Evolutionary conservation across 2,329 filamentous ascomycete genomes (phyloP), one percentile per base, ranked within the genome.

Genomic region (Aspergillus sp.): DNA sequence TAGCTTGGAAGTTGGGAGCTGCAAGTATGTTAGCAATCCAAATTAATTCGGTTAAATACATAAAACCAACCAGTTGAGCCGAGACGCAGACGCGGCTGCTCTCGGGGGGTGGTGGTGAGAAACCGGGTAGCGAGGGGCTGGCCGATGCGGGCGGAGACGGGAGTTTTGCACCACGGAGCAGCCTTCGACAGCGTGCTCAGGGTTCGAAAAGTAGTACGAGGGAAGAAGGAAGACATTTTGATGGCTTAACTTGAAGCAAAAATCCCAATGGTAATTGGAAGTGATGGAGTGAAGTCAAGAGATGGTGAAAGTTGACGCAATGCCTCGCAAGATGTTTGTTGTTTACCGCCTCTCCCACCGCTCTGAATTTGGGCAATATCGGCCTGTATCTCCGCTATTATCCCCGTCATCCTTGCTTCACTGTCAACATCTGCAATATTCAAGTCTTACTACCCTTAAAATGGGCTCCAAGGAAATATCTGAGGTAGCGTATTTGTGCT

Each of bases 1-100:
- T 79, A 57, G 86, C 86, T 68, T 86, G 76, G 79, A 89, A 89
- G 77, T 89, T 86, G 64, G 86, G 86, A 58, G 86, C 86, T 70
- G 5, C 5, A 19, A 9, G 0, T 4, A 22, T 3, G 22, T 58
- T 24, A 60, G 51, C 20, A 12, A 19, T 8, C 8, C 3, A 12
- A 42, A 51, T 27, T 27, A 9, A 7, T 17, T 9, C 2, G 6
- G 4, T 3, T 27, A 13, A 20, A n/a, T 4, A 20, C 34, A 24
- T 3, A 5, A 20, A 39, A 20, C 33, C 44, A 68, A 73, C 71
- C 71, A n/a, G 64, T 71, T n/a, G 71, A 70, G 37, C 70, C 70
- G 47, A 73, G 64, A 49, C 71, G 71, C 62, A 73, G 62, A 45
- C 68, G 70, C 44, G 71, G 71, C 62, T 73, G 71, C 52, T 73